Percentiles rank a stretch among this genome's conserved stretches.
Evolutionary conservation across 352 stramenopile species (phyloP).

Genomic region (Pythium grandisporangium): DNA sequence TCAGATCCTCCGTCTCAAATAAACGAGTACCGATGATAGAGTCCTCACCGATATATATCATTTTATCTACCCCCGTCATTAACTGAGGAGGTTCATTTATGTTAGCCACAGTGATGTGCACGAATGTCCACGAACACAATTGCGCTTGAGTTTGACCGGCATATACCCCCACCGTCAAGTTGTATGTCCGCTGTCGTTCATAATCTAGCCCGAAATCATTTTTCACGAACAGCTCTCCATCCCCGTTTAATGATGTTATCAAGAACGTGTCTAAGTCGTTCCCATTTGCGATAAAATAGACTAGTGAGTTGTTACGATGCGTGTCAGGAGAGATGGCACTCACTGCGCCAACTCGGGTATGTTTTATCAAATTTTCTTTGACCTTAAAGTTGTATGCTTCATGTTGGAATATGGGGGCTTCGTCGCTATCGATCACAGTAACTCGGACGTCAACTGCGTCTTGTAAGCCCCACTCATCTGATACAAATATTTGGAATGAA

Average conservation of each 20-base stretch:
- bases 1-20: not conserved
- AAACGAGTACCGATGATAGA: conserved; percentile 2
- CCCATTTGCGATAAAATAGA: conserved; percentile 28
- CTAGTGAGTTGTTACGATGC: conserved; percentile 41
- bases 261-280: conserved; percentile 31
- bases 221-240: conserved; percentile 24
- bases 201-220: conserved; percentile 26
- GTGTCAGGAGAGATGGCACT: conserved; percentile 25
- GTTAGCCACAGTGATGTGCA: conserved; percentile 12
- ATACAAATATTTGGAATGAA: too few relatives aligned
- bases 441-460: conserved; percentile 16
- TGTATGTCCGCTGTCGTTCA: conserved; percentile 19
- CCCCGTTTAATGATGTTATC: conserved; percentile 22
- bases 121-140: conserved; percentile 12
- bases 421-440: conserved; percentile 30
- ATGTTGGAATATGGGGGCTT: conserved; percentile 27
- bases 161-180: conserved; percentile 11
- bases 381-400: conserved; percentile 21
- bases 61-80: not conserved
- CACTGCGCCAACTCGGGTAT: conserved; percentile 20
- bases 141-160: conserved; percentile 17
- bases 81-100: conserved; percentile 18
- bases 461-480: conserved; percentile 19
- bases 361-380: conserved; percentile 23
- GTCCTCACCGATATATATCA: conserved; percentile 20